Evolutionary conservation across 192 early-diverging fungal genomes (phyloP), one percentile per base, ranked within the genome.

Genomic region (Mortierella hygrophila): DNA sequence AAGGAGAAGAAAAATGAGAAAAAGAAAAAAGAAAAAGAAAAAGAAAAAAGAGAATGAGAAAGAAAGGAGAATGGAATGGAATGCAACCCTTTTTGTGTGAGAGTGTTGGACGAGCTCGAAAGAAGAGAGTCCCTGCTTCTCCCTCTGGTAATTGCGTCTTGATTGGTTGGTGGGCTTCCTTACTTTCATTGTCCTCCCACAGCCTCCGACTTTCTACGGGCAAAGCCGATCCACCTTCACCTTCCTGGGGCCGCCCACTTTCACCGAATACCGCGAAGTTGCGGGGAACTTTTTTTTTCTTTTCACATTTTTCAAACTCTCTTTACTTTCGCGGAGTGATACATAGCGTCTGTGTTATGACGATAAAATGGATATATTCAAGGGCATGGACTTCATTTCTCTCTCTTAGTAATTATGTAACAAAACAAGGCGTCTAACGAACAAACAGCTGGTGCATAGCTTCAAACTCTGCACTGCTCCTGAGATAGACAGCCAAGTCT

Each of bases 361-460:
- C 44, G 44, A 46, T 13, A 15, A n/a, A 60, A 11, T 16, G 52
- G 21, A 9, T n/a, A n/a, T 65, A 29, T 65, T 65, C 16, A 32
- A 32, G 26, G 26, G 3, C 60, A 38, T 42, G 6, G 16, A 7
- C 20, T 70, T 42, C 69, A 70, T 70, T 70, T 41, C 68, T 41
- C 35, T 70, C 40, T 70, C 38, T 40, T 70, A 21, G 21, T 18
- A 69, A 70, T 29, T 35, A 38, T 65, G 42, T 76, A 21, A 60
- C 35, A 65, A 47, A 65, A 68, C 15, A 26, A 10, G 40, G 3
- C 54, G 26, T n/a, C 70, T 69, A 86, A 29, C 84, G 84, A 20
- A 86, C 84, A 81, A 86, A 86, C 16, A 86, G 71, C 72, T 81
- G 79, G 54, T 86, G 84, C 84, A 86, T 86, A 3, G 84, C 79